A percentile compares a stretch with the other conserved stretches of the same genome.
Evolutionary conservation across 2,329 filamentous ascomycete species (phyloP).

Genomic region (Zymoseptoria crescenta): DNA sequence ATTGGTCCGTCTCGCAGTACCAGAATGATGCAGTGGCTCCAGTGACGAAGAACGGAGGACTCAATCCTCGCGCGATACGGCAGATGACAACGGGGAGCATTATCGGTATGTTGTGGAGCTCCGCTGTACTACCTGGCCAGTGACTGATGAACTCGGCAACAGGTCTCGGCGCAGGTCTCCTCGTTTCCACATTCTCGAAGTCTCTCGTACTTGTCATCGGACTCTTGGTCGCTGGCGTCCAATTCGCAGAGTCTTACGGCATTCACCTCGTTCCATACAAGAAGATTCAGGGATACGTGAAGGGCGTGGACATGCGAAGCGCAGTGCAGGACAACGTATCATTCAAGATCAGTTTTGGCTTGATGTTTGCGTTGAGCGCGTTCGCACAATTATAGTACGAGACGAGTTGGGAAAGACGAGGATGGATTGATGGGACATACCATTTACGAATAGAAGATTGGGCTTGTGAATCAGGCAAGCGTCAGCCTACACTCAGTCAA

Average conservation of each 20-base stretch:
- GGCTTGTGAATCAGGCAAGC: not conserved
- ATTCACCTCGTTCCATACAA: constrained; percentile 45
- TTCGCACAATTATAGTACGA: constrained; percentile 46
- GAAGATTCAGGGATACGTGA: constrained; percentile 44
- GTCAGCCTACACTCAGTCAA: not conserved
- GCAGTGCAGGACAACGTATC: constrained; percentile 51
- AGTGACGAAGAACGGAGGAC: constrained; percentile 29
- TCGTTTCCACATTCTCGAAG: constrained; percentile 63
- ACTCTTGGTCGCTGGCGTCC: constrained; percentile 53
- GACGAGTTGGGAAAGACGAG: not conserved
- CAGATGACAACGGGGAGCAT: constrained; percentile 43
- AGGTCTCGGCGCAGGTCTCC: constrained; percentile 58
- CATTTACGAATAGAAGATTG: not conserved
- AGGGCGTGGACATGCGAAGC: constrained; percentile 42
- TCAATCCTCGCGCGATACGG: constrained; percentile 36
- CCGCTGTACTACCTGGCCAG: not conserved
- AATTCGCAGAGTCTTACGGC: constrained; percentile 47
- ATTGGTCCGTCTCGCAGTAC: constrained; percentile 34
- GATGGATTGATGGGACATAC: not conserved
- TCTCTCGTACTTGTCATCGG: constrained; percentile 61
- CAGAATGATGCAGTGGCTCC: constrained; percentile 34
- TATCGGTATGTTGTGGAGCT: constrained; percentile 28
- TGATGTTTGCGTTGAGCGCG: constrained; percentile 63
- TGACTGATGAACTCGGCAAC: not conserved
- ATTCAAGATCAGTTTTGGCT: constrained; percentile 63